Base-by-base conservation (phyloP, 805 yeast genomes). In the Cyberlindnera maclurae region DNA sequence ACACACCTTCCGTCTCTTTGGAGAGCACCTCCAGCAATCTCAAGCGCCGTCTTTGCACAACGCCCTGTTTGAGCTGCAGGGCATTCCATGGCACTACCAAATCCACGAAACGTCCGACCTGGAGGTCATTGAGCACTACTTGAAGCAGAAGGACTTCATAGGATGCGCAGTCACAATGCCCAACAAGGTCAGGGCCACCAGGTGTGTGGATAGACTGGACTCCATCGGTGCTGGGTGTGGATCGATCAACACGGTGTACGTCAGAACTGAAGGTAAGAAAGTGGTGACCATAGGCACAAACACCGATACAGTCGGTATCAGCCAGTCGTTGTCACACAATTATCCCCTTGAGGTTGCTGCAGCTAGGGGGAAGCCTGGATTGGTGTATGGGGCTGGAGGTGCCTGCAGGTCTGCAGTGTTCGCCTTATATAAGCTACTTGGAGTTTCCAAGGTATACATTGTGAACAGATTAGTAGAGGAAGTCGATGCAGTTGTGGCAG, bases 361-460 rank as follows among this genome's bases (percentile, higher is more conserved):
- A 3, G 40, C 32, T 20, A 35, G 35, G 16, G 46, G 45, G 1
- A 13, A 35, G 11, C 55, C 57, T 3, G 57, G 57, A 11, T 29
- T 52, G 9, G 47, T 52, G 2, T 52, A 52, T 22, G 57, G 57
- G 24, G 57, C 54, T 31, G 57, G 57, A 36, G 57, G 57, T 39
- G 57, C 57, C 5, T 50, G 57, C 36, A 47, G 57, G 26, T 51
- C 54, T 3, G 55, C 57, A 1, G 48, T 52, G 7, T 52, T 45
- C 36, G 54, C 57, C 1, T 35, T 52, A 7, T 40, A 49, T 31
- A 44, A 45, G 26, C 41, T 52, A 3, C 39, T 52, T n/a, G 49
- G 51, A 10, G 54, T 46, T 13, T 49, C 52, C 24, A 50, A 49
- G 15, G 41, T 52, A 17, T 52, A 52, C 42, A 44, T 52, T 36